Evolutionary conservation across 2,329 filamentous ascomycete species (phyloP).

Genomic region (Pestalotiopsis sp.): DNA sequence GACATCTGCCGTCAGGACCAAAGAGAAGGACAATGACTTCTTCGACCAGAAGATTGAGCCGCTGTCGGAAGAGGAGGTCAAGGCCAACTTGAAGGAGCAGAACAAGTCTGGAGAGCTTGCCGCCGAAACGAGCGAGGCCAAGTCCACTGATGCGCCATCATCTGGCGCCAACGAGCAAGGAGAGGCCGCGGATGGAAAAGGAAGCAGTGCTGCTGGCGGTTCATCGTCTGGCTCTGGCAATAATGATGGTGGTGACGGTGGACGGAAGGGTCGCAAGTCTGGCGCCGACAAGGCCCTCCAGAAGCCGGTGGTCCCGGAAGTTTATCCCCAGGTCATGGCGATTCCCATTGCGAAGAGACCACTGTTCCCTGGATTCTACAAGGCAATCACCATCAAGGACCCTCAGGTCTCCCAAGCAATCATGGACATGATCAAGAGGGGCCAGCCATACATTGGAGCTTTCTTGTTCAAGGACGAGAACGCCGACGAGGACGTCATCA

Average conservation of each 20-base stretch:
- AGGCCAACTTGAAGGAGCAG: conserved; percentile 50
- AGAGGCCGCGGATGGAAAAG: conserved; percentile 56
- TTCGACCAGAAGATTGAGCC: conserved; percentile 53
- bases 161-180: conserved; percentile 48
- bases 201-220: conserved; percentile 57
- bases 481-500: conserved; percentile 91
- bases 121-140: conserved; percentile 50
- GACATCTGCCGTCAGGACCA: conserved; percentile 35
- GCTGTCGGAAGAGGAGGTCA: conserved; percentile 54
- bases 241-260: conserved; percentile 64
- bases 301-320: conserved; percentile 88
- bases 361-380: conserved; percentile 97
- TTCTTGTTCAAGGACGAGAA: conserved; percentile 97
- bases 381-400: conserved; percentile 95
- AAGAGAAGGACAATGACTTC: conserved; percentile 49
- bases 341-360: conserved; percentile 94
- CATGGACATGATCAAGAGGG: conserved; percentile 93
- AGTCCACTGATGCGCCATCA: conserved; percentile 43
- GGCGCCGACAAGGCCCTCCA: conserved; percentile 73
- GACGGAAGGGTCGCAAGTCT: conserved; percentile 73
- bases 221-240: conserved; percentile 51
- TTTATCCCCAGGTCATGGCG: conserved; percentile 96
- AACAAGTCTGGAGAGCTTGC: conserved; percentile 39
- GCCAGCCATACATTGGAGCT: conserved; percentile 95
- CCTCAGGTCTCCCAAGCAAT: conserved; percentile 90